Evolutionary conservation across 768 basidiomycete species (phyloP), one percentile per base, ranked within the genome.

Genomic region (Mycena indigotica): DNA sequence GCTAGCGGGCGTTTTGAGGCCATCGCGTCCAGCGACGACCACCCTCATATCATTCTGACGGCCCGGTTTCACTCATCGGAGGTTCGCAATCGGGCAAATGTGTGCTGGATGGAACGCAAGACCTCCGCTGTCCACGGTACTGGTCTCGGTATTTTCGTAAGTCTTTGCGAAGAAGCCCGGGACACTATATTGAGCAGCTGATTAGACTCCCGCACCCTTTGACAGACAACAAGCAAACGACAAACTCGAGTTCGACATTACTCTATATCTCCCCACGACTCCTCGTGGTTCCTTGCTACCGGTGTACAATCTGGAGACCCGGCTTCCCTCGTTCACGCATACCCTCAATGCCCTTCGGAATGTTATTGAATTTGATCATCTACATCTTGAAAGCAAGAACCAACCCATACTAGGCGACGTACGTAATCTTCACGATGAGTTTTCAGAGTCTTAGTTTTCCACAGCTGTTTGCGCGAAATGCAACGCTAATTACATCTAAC

Each of bases 251-350:
- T 69, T 70, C 52, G 55, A 64, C 24, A 62, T 71, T 16, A 70
- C 66, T 0, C 56, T 72, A 8, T 50, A 61, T 29, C 66, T 74
- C 29, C 70, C 72, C 2, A 54, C 64, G 16, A 50, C 50, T 2
- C 39, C 28, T 3, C 41, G 41, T 23, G 35, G 49, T 21, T 69
- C 57, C 5, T 58, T 70, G 24, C 63, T 81, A 17, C 52, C 62
- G 3, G 66, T 84, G 23, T 75, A 78, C 50, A 68, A 69, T 21
- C 70, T 86, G 26, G 73, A 78, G 55, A 82, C 81, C 1, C 65
- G 73, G 39, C 54, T 81, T 45, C 77, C 78, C 4, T 69, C 73
- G 44, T 83, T 79, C 56, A 30, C 52, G 6, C 79, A 84, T 40
- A 50, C 64, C 10, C 53, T 86, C 13, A 72, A 65, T 17, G 70